phyloP scores from a whole-genome alignment of 345 rosid species.

The Populus alba region DNA sequence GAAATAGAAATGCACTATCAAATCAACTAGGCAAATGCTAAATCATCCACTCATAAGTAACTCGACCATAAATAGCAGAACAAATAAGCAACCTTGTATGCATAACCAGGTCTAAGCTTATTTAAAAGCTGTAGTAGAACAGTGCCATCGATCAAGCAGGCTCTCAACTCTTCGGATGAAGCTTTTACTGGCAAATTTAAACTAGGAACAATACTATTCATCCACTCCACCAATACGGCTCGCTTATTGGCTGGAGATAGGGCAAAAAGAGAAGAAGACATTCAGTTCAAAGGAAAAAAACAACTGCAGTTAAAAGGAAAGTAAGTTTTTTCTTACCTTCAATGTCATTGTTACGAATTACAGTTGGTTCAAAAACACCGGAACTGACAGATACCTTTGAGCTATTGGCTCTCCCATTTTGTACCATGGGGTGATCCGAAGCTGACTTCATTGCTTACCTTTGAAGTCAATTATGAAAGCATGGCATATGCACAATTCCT shows the following conservation, averaged over 20 bases:
- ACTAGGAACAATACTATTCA: constrained; percentile 38
- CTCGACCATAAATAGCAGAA: neutral
- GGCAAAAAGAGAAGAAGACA: neutral
- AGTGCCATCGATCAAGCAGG: constrained; percentile 42
- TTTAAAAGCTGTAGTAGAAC: constrained; percentile 42
- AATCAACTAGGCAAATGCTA: constrained; percentile 10
- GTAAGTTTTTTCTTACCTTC: constrained; percentile 29
- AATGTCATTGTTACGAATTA: constrained; percentile 12
- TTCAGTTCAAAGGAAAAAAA: neutral
- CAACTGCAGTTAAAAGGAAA: neutral
- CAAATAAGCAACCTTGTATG: constrained; percentile 39
- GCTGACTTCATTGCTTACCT: constrained; percentile 28
- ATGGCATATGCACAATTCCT: neutral
- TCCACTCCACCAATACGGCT: constrained; percentile 46
- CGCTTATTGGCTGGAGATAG: constrained; percentile 38
- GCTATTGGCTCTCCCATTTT: constrained; percentile 22
- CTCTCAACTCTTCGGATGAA: constrained; percentile 51
- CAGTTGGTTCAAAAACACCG: constrained; percentile 23
- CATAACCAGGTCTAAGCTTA: constrained; percentile 42
- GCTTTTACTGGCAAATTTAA: constrained; percentile 38
- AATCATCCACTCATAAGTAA: neutral
- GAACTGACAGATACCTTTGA: constrained; percentile 15
- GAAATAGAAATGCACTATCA: constrained; percentile 13
- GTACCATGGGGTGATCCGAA: constrained; percentile 16
- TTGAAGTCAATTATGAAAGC: constrained; percentile 2